Conservation (phyloP, 345 rosid species). For the Eucalyptus fibrosa region DNA sequence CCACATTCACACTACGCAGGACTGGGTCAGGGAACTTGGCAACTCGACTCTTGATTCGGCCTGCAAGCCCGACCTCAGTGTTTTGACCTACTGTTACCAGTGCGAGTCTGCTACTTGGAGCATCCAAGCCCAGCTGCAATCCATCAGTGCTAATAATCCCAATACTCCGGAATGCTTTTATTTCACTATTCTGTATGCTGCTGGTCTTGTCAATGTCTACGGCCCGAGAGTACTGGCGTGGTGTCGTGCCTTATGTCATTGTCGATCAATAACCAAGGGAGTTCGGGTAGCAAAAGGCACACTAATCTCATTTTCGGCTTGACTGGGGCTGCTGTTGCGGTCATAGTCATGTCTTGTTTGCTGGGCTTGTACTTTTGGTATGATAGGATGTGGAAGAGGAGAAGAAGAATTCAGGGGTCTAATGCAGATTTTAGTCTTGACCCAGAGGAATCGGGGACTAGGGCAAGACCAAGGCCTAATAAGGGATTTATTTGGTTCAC, state of each 20-base stretch:
- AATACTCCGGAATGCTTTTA: conserved; percentile 32
- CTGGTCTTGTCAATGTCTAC: conserved; percentile 49
- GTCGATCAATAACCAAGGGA: conserved; percentile 10
- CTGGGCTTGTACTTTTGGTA: conserved; percentile 55
- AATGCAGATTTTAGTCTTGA: background rate
- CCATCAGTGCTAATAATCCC: conserved; percentile 38
- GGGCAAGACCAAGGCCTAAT: conserved; percentile 60
- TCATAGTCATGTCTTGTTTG: conserved; percentile 31
- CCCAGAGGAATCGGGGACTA: conserved; percentile 11
- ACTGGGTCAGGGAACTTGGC: conserved; percentile 55
- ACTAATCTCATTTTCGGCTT: conserved; percentile 42
- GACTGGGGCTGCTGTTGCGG: conserved; percentile 43
- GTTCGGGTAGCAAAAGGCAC: conserved; percentile 7
- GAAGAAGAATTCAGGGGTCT: background rate
- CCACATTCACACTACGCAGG: conserved; percentile 22
- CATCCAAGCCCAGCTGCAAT: conserved; percentile 20
- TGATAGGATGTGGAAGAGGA: conserved; percentile 16
- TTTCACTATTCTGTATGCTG: conserved; percentile 59
- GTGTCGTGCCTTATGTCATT: conserved; percentile 41
- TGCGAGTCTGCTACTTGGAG: conserved; percentile 46
- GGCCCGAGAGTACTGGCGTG: conserved; percentile 64
- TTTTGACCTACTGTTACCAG: conserved; percentile 35
- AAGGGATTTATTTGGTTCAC: conserved; percentile 85
- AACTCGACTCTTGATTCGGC: conserved; percentile 36
- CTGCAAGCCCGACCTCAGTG: conserved; percentile 51